Base-by-base conservation (phyloP, 768 basidiomycete genomes). In the Lactarius deliciosus region DNA sequence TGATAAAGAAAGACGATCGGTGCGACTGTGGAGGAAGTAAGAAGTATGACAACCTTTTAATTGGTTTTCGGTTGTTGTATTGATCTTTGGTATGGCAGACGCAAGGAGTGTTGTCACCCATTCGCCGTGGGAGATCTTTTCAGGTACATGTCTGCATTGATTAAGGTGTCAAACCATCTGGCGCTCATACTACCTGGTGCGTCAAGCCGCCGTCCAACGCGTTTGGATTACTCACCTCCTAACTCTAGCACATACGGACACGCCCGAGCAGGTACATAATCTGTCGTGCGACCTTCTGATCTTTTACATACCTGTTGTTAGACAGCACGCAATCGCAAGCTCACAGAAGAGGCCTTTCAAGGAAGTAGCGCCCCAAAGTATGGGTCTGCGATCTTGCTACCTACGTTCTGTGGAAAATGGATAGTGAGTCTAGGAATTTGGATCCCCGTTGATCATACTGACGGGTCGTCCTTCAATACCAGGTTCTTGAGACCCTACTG, bases 141-240 rank as follows among this genome's bases (percentile, higher is more conserved):
- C 76, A 87, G 85, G 73, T 91, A 85, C 71, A 90, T 91, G 79
- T 85, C 86, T 1, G 82, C 92, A n/a, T 78, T 95, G 60, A 90
- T 93, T 76, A 92, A 93, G 75, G 79, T 95, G 6, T 91, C 92
- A 10, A 95, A 98, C 74, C 95, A 97, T 74, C 82, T 96, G 56
- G 91, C 84, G 0, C 77, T 98, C 25, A 90, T 98, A 47, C 82
- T 96, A 50, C 95, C 93, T 60, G 83, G 95, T 92, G 68, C 28
- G 75, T 63, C 1, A 22, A 28, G 45, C 63, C 3, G 10, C 28
- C 55, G 13, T 22, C 13, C 2, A 22, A 22, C 30, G 32, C 36
- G 36, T 41, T 16, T 41, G 38, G 1, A 11, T 58, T 20, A 54
- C 62, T 41, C 41, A 57, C 47, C 9, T 5, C 30, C 4, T 11